These are phyloP conservation scores for Ascoidea asiatica DNA, from an alignment of 805 yeast genomes.

Conservation along the genomic window DNA sequence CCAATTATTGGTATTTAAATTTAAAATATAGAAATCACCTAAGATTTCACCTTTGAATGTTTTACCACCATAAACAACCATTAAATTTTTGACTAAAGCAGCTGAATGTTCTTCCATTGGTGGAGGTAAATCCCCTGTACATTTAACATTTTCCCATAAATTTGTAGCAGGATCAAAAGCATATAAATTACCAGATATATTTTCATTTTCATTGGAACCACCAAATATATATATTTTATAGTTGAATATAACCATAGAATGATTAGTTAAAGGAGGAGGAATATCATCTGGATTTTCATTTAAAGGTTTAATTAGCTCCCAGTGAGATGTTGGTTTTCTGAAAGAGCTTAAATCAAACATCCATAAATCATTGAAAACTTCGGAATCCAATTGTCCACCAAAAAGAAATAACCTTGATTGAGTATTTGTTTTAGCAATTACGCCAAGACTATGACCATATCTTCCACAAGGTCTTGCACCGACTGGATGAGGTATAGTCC, in stretches of 20 bases:
- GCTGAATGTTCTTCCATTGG: slow-evolving; percentile 91
- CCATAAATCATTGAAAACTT: slow-evolving; percentile 70
- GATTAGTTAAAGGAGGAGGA: slow-evolving; percentile 85
- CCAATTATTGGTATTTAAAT: slow-evolving; percentile 63
- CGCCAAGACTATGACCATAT: slow-evolving; percentile 85
- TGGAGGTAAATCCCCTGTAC: slow-evolving; percentile 41
- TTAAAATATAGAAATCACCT: slow-evolving; percentile 59
- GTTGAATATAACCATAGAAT: slow-evolving; percentile 72
- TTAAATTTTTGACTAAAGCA: slow-evolving; percentile 58
- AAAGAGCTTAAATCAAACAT: slow-evolving; percentile 79
- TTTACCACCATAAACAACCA: slow-evolving; percentile 88
- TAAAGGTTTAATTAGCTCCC: slow-evolving; percentile 60
- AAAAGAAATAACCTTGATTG: slow-evolving; percentile 60
- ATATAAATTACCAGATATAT: slow-evolving; percentile 66
- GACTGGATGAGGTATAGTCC: slow-evolving; percentile 66
- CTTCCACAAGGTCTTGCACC: slow-evolving; percentile 82
- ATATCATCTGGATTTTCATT: slow-evolving; percentile 26
- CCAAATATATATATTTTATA: slow-evolving; percentile 81
- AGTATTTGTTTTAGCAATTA: slow-evolving; percentile 47
- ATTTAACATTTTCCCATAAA: slow-evolving; percentile 58
- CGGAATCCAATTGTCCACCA: slow-evolving; percentile 90
- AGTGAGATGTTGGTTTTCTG: slow-evolving; percentile 68
- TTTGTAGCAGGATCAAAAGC: slow-evolving; percentile 56
- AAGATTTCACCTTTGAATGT: slow-evolving; percentile 57
- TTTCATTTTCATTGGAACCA: slow-evolving; percentile 71